phyloP scores from a whole-genome alignment of 805 yeast species.

The Candida verbasci region DNA sequence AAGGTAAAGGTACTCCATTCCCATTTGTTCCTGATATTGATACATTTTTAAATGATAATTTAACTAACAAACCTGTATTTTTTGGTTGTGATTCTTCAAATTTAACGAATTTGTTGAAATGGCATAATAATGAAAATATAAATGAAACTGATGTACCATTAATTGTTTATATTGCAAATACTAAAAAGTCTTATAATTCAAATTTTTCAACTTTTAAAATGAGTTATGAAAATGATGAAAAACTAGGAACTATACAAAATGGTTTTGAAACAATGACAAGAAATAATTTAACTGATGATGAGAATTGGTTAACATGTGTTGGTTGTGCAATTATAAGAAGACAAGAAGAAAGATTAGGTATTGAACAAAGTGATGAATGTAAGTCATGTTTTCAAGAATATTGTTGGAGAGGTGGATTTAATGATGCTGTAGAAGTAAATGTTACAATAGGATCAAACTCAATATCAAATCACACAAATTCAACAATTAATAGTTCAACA shows the following conservation, averaged over 20 bases:
- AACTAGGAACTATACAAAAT: slow-evolving; percentile 32
- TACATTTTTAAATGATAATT: slow-evolving; percentile 54
- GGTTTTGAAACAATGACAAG: slow-evolving; percentile 33
- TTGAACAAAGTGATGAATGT: slow-evolving; percentile 63
- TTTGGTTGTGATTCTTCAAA: slow-evolving; percentile 39
- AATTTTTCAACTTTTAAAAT: slow-evolving; percentile 33
- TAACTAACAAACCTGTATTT: slow-evolving; percentile 47
- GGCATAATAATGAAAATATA: slow-evolving; percentile 36
- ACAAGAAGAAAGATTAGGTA: slow-evolving; percentile 63
- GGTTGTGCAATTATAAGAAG: slow-evolving; percentile 82
- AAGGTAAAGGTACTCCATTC: slow-evolving; percentile 60
- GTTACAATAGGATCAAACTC: neutral
- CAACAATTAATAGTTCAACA: neutral
- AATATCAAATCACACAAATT: too few species aligned
- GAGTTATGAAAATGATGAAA: slow-evolving; percentile 29
- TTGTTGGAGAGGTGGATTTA: slow-evolving; percentile 51
- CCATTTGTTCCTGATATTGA: slow-evolving; percentile 75
- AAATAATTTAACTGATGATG: slow-evolving; percentile 32
- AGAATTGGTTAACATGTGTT: slow-evolving; percentile 41
- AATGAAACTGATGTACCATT: slow-evolving; percentile 36
- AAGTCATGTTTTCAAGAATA: slow-evolving; percentile 61
- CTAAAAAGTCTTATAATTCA: slow-evolving; percentile 29
- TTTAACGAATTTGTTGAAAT: slow-evolving; percentile 29
- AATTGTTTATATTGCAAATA: slow-evolving; percentile 35
- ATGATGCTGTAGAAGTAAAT: slow-evolving; percentile 4